These are phyloP conservation scores for Serendipita indica DNA, from an alignment of 768 basidiomycete genomes.

Conservation along the genomic window DNA sequence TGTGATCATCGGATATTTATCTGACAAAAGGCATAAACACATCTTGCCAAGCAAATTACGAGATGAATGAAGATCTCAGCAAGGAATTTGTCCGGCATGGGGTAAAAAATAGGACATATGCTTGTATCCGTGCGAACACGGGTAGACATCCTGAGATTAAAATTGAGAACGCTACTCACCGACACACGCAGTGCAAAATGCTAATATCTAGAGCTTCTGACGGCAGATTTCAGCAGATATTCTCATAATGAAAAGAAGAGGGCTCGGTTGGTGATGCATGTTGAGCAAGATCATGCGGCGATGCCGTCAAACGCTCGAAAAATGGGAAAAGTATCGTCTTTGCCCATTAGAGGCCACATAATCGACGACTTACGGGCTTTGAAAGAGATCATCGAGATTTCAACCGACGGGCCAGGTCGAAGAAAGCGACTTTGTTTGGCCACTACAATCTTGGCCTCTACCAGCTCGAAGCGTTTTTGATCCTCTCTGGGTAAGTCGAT, in stretches of 20 bases:
- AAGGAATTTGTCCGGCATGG: background rate
- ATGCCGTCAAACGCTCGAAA: constrained; percentile 6
- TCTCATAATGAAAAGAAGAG: background rate
- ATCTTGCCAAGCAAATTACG: too few relatives aligned
- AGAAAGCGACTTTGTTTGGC: background rate
- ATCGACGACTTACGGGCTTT: background rate
- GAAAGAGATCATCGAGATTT: background rate
- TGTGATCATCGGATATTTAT: background rate
- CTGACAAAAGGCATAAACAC: too few relatives aligned
- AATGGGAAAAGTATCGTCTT: constrained; percentile 7
- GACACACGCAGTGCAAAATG: background rate
- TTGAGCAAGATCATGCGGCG: constrained; percentile 4
- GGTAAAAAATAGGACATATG: constrained; percentile 6
- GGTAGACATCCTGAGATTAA: background rate
- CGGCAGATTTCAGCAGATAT: background rate
- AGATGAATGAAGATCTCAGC: too few relatives aligned
- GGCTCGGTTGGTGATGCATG: constrained; percentile 8
- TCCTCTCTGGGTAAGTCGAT: background rate
- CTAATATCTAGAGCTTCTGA: background rate
- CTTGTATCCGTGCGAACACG: background rate
- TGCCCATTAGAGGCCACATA: background rate
- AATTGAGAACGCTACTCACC: background rate
- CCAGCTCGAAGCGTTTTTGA: background rate
- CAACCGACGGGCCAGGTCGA: background rate
- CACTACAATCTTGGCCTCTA: background rate